A percentile compares a stretch with the other conserved stretches of the same genome.
These are phyloP conservation scores for Osmanthus fragrans DNA, from an alignment of 257 asterid species.

Conservation along the genomic window DNA sequence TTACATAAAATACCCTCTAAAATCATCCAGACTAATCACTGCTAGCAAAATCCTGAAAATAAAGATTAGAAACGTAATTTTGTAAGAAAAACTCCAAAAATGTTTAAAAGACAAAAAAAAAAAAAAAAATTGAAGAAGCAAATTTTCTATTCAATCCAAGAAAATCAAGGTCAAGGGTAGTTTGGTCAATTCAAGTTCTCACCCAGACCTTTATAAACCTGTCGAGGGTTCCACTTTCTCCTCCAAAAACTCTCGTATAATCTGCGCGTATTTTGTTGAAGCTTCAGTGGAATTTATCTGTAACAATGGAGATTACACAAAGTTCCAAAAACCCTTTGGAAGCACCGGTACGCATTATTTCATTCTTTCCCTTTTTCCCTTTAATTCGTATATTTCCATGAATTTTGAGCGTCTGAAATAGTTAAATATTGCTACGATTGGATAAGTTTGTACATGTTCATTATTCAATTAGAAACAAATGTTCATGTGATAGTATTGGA, in stretches of 20 bases:
- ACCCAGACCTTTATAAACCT: constrained; percentile 27
- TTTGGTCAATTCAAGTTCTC: constrained; percentile 27
- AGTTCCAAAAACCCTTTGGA: constrained; percentile 19
- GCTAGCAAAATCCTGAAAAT: background rate
- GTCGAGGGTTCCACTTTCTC: background rate
- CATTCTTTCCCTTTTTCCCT: background rate
- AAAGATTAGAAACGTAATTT: background rate
- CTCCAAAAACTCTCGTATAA: background rate
- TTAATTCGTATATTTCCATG: background rate
- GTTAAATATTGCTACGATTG: background rate
- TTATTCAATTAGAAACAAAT: background rate
- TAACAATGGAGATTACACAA: constrained; percentile 34
- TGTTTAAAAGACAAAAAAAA: too few species aligned
- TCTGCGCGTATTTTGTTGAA: background rate
- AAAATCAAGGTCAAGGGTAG: constrained; percentile 18
- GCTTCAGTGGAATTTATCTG: background rate
- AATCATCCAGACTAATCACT: too few species aligned
- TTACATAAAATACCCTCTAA: background rate
- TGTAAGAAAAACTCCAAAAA: background rate
- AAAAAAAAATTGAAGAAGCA: too few species aligned
- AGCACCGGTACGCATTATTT: constrained; percentile 24
- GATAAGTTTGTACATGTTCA: background rate
- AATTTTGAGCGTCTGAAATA: background rate
- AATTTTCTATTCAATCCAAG: too few species aligned
- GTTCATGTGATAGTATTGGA: background rate